Percentiles rank a stretch among this genome's conserved stretches.
Evolutionary conservation across 768 basidiomycete species (phyloP).

Genomic region (Ramaria sp.): DNA sequence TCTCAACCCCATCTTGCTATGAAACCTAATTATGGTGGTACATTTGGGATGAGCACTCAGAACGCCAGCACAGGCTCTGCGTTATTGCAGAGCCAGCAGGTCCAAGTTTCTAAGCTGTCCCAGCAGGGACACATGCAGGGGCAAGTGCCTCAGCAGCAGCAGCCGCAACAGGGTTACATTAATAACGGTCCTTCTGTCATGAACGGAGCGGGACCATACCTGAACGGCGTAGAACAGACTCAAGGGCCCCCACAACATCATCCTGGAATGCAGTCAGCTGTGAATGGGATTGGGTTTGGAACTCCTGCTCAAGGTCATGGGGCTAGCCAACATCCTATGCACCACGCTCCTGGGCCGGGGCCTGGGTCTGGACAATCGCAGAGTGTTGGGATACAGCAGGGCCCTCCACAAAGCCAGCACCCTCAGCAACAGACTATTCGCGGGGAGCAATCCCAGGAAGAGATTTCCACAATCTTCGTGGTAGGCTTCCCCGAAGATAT

Average conservation of each 20-base stretch:
- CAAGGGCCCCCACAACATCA: not conserved
- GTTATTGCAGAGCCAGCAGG: constrained; percentile 11
- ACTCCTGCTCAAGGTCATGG: constrained; percentile 15
- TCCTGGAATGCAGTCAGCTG: not conserved
- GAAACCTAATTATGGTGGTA: not conserved
- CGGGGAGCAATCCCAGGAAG: constrained; percentile 42
- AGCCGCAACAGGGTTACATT: not conserved
- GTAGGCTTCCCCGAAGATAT: constrained; percentile 99
- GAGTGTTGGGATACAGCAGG: constrained; percentile 1
- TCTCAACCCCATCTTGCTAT: not conserved
- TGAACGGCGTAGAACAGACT: not conserved
- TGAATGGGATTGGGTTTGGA: not conserved
- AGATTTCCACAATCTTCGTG: constrained; percentile 95
- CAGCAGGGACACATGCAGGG: not conserved
- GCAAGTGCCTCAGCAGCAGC: constrained; percentile 22
- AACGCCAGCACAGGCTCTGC: constrained; percentile 6
- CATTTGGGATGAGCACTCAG: not conserved
- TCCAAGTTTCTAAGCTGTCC: constrained; percentile 2
- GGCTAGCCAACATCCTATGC: constrained; percentile 16
- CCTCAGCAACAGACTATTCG: constrained; percentile 19
- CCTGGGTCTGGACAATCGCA: not conserved
- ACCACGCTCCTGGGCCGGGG: constrained; percentile 2
- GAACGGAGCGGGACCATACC: not conserved
- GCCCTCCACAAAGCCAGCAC: constrained; percentile 10
- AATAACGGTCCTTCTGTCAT: not conserved